Conservation (phyloP, 345 rosid species). For the Camelina sativa region DNA sequence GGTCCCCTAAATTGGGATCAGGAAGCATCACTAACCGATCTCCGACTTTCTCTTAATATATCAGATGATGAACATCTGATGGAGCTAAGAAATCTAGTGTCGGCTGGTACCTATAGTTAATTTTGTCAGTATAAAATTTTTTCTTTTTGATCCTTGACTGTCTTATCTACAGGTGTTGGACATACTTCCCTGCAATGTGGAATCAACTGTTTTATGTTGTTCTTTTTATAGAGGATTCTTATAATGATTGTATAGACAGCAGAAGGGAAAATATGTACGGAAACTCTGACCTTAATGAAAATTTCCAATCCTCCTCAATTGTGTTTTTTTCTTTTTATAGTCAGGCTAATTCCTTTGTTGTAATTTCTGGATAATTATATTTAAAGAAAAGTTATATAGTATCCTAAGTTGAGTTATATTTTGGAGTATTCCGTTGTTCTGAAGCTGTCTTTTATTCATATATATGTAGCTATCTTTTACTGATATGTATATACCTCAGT, state of each 20-base stretch:
- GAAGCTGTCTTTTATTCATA: background rate
- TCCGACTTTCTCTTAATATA: conserved; percentile 68
- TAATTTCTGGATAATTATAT: conserved; percentile 27
- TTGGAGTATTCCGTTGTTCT: background rate
- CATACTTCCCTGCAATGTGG: conserved; percentile 33
- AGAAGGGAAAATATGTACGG: conserved; percentile 35
- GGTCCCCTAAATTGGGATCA: conserved; percentile 83
- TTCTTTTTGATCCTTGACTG: conserved; percentile 28
- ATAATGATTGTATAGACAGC: conserved; percentile 37
- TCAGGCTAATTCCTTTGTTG: conserved; percentile 6
- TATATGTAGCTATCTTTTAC: background rate
- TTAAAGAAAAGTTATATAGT: conserved; percentile 10
- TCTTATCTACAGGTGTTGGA: conserved; percentile 47
- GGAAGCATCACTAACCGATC: conserved; percentile 76
- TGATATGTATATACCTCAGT: background rate
- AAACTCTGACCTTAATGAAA: conserved; percentile 14
- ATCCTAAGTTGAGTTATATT: conserved; percentile 1
- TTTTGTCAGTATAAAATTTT: conserved; percentile 38
- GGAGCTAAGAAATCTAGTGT: conserved; percentile 68
- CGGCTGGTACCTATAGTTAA: conserved; percentile 49
- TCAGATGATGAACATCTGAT: conserved; percentile 77
- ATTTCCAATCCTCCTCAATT: background rate
- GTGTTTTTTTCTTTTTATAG: conserved; percentile 11
- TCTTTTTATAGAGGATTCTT: conserved; percentile 36
- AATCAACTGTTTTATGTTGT: conserved; percentile 36